A percentile compares a stretch with the other conserved stretches of the same genome.
These are phyloP conservation scores for Termitomyces sp. DNA, from an alignment of 768 basidiomycete species.

Conservation along the genomic window DNA sequence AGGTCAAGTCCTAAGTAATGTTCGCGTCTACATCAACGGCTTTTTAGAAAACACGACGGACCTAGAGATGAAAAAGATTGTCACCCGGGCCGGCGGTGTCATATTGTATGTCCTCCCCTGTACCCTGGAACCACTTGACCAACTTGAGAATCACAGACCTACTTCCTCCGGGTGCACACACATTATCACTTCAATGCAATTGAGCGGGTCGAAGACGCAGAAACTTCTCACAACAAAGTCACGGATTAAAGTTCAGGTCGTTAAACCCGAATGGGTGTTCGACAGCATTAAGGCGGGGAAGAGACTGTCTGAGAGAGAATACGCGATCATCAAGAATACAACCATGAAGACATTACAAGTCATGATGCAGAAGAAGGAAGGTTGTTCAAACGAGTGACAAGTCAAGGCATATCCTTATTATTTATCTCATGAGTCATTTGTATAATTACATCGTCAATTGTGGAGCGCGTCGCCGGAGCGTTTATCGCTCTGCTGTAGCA, in stretches of 20 bases:
- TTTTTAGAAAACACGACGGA: constrained; percentile 73
- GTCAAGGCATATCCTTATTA: neutral
- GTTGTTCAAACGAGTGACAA: neutral
- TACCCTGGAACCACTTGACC: constrained; percentile 11
- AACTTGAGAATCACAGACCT: constrained; percentile 35
- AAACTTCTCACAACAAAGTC: constrained; percentile 54
- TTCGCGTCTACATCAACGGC: constrained; percentile 69
- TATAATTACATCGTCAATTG: neutral
- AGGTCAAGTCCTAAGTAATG: constrained; percentile 38
- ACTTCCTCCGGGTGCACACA: constrained; percentile 70
- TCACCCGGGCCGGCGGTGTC: constrained; percentile 66
- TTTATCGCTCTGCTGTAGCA: neutral
- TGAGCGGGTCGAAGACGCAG: constrained; percentile 73
- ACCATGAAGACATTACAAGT: constrained; percentile 37
- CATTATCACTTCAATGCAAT: constrained; percentile 69
- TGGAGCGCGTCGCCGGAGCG: neutral
- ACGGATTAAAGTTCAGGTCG: constrained; percentile 53
- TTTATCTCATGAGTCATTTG: neutral
- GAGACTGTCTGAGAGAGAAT: constrained; percentile 59
- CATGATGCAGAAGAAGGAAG: constrained; percentile 27
- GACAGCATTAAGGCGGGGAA: constrained; percentile 66
- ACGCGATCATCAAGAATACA: constrained; percentile 44
- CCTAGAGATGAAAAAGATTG: constrained; percentile 71
- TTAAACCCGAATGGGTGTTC: constrained; percentile 73
- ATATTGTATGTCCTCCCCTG: constrained; percentile 47